Base-by-base conservation (phyloP, 805 yeast genomes). In the Candida pseudoglaebosa region DNA sequence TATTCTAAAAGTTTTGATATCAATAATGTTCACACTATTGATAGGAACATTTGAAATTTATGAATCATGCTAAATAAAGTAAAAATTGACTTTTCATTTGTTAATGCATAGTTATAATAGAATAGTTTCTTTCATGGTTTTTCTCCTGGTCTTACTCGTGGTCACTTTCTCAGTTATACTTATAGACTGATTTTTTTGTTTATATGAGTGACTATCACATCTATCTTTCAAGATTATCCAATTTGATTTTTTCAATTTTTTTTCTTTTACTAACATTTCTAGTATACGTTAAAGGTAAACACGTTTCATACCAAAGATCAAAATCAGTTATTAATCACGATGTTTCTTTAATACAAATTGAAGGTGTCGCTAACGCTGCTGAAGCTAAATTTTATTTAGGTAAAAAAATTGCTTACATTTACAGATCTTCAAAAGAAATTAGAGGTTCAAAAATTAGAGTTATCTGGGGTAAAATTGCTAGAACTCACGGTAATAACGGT, bases 271-370 rank as follows among this genome's bases (percentile, higher is more conserved):
- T 64, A 64, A 65, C 71, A 32, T 5, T 53, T 50, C 49, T 69
- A 86, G 95, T 93, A 79, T 93, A 93, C 96, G 98, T 93, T 77
- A 93, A 91, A 84, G 99, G 98, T 78, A 93, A 91, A 84, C 99
- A 93, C 85, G 72, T 93, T 70, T 90, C 97, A 64, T 93, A 91
- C 95, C 98, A 93, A 82, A 95, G 99, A 80, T 89, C 97, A 62
- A 93, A 93, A 89, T 82, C 82, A 74, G 87, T 84, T 70, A 89
- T 83, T 84, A 87, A 93, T 95, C 97, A 99, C 73, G 84, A 87
- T 79, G 86, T 86, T 62, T 93, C 99, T 54, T 82, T 93, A 73
- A 78, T 93, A 72, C 86, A 93, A 80, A 84, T 91, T 67, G 99
- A 93, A 80, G 95, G 95, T 75, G 99, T 93, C 62, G 70, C 82